Conservation (phyloP, 345 rosid species). For the Linum usitatissimum region DNA sequence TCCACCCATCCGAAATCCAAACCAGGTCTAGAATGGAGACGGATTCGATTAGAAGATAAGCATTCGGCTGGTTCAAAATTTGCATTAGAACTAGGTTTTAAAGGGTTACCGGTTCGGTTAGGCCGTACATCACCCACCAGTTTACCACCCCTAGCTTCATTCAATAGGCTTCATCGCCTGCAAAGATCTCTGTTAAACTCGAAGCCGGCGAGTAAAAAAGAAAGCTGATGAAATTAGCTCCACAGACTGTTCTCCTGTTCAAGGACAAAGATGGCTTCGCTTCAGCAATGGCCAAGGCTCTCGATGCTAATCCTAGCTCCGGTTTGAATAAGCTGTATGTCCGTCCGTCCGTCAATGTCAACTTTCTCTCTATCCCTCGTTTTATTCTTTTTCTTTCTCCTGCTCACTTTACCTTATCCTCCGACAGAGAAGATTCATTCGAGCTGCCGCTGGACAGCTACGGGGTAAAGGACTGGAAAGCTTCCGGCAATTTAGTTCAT, state of each 20-base stretch:
- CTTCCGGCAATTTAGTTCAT: conserved; percentile 39
- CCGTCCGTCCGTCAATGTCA: neutral
- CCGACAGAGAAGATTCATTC: conserved; percentile 44
- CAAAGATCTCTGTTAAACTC: too few relatives aligned
- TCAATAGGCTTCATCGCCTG: too few relatives aligned
- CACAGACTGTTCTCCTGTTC: conserved; percentile 39
- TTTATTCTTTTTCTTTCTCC: neutral
- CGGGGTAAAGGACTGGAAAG: conserved; percentile 32
- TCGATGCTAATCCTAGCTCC: conserved; percentile 36
- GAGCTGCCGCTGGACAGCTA: conserved; percentile 41
- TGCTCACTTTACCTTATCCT: neutral
- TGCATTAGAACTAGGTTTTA: too few relatives aligned
- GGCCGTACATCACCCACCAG: too few relatives aligned
- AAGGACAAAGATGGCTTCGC: conserved; percentile 44
- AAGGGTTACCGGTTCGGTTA: too few relatives aligned
- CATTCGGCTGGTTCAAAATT: too few relatives aligned
- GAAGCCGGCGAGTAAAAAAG: neutral
- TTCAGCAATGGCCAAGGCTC: conserved; percentile 31
- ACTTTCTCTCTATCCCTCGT: neutral
- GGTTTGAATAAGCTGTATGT: conserved; percentile 22
- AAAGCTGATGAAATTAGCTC: conserved; percentile 41
- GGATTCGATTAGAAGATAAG: too few relatives aligned
- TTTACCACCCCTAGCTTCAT: too few relatives aligned
- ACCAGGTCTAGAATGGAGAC: too few relatives aligned
- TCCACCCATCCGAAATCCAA: too few relatives aligned